Percentiles rank a stretch among this genome's conserved stretches.
Evolutionary conservation across 768 basidiomycete genomes (phyloP).

Genomic region (Daedaleopsis sinensis): DNA sequence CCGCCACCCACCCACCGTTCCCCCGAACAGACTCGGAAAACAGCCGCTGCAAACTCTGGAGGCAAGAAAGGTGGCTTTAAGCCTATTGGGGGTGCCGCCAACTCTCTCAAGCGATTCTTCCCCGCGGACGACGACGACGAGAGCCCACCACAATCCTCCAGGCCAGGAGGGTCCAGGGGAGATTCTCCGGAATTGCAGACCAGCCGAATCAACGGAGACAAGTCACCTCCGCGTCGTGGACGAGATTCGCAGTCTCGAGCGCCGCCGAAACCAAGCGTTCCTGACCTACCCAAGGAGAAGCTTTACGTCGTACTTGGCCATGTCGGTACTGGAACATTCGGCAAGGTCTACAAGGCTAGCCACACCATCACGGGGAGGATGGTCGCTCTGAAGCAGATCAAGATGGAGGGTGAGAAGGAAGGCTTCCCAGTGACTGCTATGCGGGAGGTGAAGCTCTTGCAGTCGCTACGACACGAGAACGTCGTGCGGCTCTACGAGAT

Average conservation of each 20-base stretch:
- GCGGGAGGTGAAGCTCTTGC: constrained; percentile 97
- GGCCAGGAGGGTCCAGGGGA: background rate
- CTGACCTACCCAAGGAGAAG: constrained; percentile 42
- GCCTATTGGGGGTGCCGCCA: constrained; percentile 59
- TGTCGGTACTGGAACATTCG: constrained; percentile 98
- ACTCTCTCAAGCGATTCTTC: constrained; percentile 77
- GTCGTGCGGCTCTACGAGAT: constrained; percentile 92
- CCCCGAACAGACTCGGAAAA: background rate
- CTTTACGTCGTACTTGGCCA: constrained; percentile 87
- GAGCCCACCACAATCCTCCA: constrained; percentile 29
- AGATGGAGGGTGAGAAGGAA: constrained; percentile 97
- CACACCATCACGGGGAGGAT: constrained; percentile 74
- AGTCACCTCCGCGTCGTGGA: background rate
- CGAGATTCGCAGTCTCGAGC: background rate
- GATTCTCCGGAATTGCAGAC: constrained; percentile 20
- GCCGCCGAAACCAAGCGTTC: constrained; percentile 1
- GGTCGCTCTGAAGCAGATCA: constrained; percentile 94
- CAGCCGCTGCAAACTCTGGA: background rate
- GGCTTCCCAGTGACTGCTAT: constrained; percentile 99
- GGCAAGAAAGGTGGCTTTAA: constrained; percentile 60
- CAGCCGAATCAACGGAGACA: constrained; percentile 13
- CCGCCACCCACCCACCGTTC: constrained; percentile 8
- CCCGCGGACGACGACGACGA: constrained; percentile 78
- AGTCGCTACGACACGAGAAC: constrained; percentile 88
- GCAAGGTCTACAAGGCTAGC: constrained; percentile 95